These are phyloP conservation scores for Periglandula ipomoeae DNA, from an alignment of 2,329 filamentous ascomycete species.

Conservation along the genomic window DNA sequence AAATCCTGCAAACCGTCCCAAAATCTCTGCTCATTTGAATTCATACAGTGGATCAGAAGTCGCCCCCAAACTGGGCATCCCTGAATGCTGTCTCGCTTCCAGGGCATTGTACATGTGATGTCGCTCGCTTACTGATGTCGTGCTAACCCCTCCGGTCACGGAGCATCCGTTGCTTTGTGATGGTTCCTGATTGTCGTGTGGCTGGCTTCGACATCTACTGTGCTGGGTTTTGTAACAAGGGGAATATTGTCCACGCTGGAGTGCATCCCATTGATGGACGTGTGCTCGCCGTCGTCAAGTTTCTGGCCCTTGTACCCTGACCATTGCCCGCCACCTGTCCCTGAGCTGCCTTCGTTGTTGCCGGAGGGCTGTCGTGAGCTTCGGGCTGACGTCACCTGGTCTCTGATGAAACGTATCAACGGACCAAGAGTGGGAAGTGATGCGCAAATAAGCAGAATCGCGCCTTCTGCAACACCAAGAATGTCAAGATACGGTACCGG, in stretches of 20 bases:
- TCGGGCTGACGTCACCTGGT: constrained; percentile 9
- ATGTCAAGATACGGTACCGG: constrained; percentile 17
- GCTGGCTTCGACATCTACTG: not conserved
- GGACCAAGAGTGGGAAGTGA: constrained; percentile 17
- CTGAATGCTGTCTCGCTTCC: no score
- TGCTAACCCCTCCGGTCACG: not conserved
- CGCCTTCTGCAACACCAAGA: constrained; percentile 16
- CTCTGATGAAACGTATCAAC: constrained; percentile 13
- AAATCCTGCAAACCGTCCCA: not conserved
- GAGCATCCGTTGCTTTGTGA: not conserved
- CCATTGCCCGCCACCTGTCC: constrained; percentile 9
- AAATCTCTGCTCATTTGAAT: not conserved
- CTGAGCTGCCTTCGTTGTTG: constrained; percentile 1
- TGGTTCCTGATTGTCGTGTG: not conserved
- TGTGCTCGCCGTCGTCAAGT: constrained; percentile 13
- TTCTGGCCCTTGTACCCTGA: constrained; percentile 6
- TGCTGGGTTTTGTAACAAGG: constrained; percentile 9
- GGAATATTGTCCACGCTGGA: constrained; percentile 18
- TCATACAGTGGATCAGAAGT: not conserved
- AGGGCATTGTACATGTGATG: not conserved
- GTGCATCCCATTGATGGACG: constrained; percentile 12
- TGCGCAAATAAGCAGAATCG: constrained; percentile 16
- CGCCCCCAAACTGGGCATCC: not conserved
- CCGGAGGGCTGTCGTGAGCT: constrained; percentile 6
- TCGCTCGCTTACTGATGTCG: not conserved